Evolutionary conservation across 495 filamentous ascomycete species (phyloP), one percentile per base, ranked within the genome.

Genomic region (Aspergillus cristatus): DNA sequence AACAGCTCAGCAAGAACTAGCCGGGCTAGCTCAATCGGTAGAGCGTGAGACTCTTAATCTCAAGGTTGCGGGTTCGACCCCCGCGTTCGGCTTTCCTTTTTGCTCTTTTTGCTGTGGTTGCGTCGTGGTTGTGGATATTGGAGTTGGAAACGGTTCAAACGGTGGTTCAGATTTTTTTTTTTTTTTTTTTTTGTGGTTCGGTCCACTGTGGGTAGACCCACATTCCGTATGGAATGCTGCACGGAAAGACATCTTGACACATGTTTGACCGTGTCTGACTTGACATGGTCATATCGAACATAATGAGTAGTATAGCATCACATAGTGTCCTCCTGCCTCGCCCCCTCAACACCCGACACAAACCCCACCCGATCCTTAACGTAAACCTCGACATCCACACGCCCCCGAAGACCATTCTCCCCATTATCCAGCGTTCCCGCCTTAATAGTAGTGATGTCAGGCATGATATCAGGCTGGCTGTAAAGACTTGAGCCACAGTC

Each of bases 11-110:
- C 20, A 4, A 24, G 20, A 24, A 24, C 20, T n/a, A 47, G 57
- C 62, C 58, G 46, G 66, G 68, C 67, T 76, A 76, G 62, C 60
- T 74, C 70, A 70, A 69, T 70, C 62, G 66, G 65, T 66, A 74
- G 70, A 74, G 70, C 70, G 68, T 74, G 66, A 68, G 62, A 62
- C 64, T 72, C 67, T 73, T 76, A 75, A 78, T 78, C 74, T 76
- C 68, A 78, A 78, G 72, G 74, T 68, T 76, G 72, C 64, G 73
- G 74, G 72, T 74, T 73, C 69, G 62, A 72, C 66, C 66, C 69
- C 69, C 69, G 51, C 61, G 61, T 65, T 63, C 47, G 61, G 58
- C 58, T 64, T 50, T 44, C 48, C 35, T 51, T 60, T 42, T 47
- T 37, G 15, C 12, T 24, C 8, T 24, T 24, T 24, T n/a, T n/a